Evolutionary conservation across 495 filamentous ascomycete species (phyloP), one percentile per base, ranked within the genome.

Genomic region (Trichoderma reesei): DNA sequence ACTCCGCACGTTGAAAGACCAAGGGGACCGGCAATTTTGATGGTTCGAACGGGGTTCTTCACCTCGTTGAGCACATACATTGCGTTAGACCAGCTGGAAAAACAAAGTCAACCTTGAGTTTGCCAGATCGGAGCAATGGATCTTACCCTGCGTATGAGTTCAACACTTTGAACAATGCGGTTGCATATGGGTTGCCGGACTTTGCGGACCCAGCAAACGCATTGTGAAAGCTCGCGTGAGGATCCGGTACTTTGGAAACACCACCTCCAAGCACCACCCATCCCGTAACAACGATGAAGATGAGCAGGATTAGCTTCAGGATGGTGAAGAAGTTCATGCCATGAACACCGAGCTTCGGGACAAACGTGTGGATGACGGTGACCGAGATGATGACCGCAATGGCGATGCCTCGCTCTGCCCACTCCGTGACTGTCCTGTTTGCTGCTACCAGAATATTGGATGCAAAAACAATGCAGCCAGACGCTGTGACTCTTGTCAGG

Each of bases 61-160:
- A 88, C 80, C 71, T 89, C 86, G 64, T 87, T 87, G 48, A 86
- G 83, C 18, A 89, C 74, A 62, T 83, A 83, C 68, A 88, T 87
- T 0, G 85, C 83, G 67, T 88, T 88, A 42, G 74, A 68, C 51
- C 51, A 56, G 9, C 51, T 56, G 16, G 13, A 34, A 4, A 34
- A 56, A 33, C 51, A 26, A 26, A 26, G 18, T 56, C 14, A 56
- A n/a, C 26, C 4, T 34, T 2, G 9, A 20, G 18, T 8, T 9
- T 3, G 1, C 16, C n/a, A 8, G 3, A 5, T 9, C 44, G 10
- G 14, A 31, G 6, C 5, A 31, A 20, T n/a, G 10, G 71, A 68
- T 18, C 18, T 60, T 83, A 89, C 0, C 86, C 86, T 0, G 76
- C 68, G 66, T 88, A 89, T 0, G 86, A 81, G 65, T 87, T 88